These are phyloP conservation scores for Pythium periplocum DNA, from an alignment of 352 stramenopile genomes.

Conservation along the genomic window DNA sequence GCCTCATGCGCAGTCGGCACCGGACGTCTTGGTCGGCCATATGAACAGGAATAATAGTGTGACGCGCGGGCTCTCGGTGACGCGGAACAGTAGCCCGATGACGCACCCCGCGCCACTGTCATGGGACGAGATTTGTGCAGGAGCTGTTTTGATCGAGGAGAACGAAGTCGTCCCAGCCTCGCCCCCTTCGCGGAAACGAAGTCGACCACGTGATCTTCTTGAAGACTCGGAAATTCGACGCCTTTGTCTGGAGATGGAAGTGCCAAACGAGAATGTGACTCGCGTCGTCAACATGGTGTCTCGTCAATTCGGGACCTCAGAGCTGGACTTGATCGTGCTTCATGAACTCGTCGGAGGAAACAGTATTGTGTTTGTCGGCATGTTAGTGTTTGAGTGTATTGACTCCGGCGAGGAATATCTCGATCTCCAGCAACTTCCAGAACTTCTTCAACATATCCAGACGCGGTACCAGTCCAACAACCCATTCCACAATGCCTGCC, in stretches of 20 bases:
- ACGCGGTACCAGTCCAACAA: constrained; percentile 55
- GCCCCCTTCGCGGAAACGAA: constrained; percentile 44
- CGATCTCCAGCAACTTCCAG: constrained; percentile 41
- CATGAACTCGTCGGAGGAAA: constrained; percentile 59
- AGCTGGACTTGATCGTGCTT: constrained; percentile 67
- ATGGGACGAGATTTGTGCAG: constrained; percentile 25
- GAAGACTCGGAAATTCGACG: constrained; percentile 41
- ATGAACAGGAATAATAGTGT: constrained; percentile 5
- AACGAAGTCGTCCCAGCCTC: constrained; percentile 38
- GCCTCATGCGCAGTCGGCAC: constrained; percentile 10
- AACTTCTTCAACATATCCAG: constrained; percentile 61
- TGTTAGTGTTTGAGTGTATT: constrained; percentile 68
- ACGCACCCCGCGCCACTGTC: constrained; percentile 13
- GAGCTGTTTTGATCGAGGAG: constrained; percentile 23
- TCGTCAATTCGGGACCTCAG: constrained; percentile 50
- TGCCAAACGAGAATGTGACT: constrained; percentile 32
- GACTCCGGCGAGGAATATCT: constrained; percentile 46
- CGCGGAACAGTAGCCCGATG: constrained; percentile 6
- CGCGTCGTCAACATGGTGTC: constrained; percentile 46
- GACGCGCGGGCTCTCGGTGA: constrained; percentile 2
- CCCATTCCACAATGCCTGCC: constrained; percentile 80
- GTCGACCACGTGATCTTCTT: constrained; percentile 36
- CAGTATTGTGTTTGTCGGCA: constrained; percentile 60
- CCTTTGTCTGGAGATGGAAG: constrained; percentile 42
- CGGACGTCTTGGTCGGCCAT: constrained; percentile 14